Evolutionary conservation across 169 alveolate genomes (phyloP), one percentile per base, ranked within the genome.

Genomic region (Plasmodium gonderi): DNA sequence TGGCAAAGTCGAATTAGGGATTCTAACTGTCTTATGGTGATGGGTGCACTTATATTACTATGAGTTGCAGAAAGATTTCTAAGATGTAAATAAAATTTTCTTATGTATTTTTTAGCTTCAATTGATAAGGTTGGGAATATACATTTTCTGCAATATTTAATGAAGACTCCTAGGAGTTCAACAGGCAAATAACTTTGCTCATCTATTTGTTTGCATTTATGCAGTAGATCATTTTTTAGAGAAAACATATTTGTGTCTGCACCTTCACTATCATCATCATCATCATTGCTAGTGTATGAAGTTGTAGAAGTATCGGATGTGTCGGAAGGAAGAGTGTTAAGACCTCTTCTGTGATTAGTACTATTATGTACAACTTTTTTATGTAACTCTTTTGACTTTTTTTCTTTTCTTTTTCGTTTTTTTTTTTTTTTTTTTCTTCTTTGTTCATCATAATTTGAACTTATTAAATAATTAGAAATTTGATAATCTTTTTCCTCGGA

Each of bases 11-110:
- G 93, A 26, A 97, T 96, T 31, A 98, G 79, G 5, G 98, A 95
- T 90, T 98, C 99, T 26, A 98, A 87, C 93, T 96, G 97, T 90
- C 99, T 92, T 7, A 97, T 94, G 17, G 99, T 97, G 9, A 96
- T 95, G 79, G 97, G 94, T 8, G 95, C 68, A 79, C 97, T 95
- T 12, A 94, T 94, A 83, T 77, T 42, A 40, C 17, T 91, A 12
- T 87, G 40, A 2, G 92, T 78, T 17, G 44, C 29, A 12, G 94
- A 49, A 5, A 77, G 45, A 76, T 67, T 87, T 36, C 93, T 26
- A n/a, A 87, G 40, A 77, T 87, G 93, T 23, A 87, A 36, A 42
- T 87, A 87, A 40, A 87, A 87, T 54, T 87, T 74, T 38, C 79
- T 54, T n/a, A 87, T 42, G 45, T 87, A 87, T 29, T 75, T 60